Percentiles rank a stretch among this genome's conserved stretches.
These are phyloP conservation scores for Abrus precatorius DNA, from an alignment of 306 rosid species.

Conservation along the genomic window DNA sequence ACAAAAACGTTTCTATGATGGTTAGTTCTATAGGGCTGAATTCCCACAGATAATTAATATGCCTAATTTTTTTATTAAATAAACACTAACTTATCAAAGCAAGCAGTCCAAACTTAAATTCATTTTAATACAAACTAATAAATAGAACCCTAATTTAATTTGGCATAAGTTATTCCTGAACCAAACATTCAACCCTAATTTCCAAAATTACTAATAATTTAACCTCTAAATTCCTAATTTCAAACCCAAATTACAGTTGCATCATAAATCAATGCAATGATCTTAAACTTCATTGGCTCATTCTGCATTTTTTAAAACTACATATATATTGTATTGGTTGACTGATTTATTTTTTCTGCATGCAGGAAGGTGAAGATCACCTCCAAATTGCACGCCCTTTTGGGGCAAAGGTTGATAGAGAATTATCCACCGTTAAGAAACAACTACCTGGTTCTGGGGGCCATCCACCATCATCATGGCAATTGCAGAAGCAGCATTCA, in stretches of 20 bases:
- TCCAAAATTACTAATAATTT: neutral
- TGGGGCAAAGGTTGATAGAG: constrained; percentile 58
- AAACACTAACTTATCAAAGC: constrained; percentile 23
- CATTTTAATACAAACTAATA: constrained; percentile 21
- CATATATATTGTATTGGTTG: neutral
- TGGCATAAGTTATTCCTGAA: constrained; percentile 9
- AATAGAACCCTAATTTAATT: constrained; percentile 25
- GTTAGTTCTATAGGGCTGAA: neutral
- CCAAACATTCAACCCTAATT: neutral
- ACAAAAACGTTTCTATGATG: neutral
- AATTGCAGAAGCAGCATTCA: constrained; percentile 63
- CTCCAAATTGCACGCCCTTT: constrained; percentile 53
- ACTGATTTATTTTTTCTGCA: constrained; percentile 12
- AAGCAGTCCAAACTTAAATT: neutral
- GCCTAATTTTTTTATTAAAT: constrained; percentile 1
- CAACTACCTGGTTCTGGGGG: constrained; percentile 65
- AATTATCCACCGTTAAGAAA: constrained; percentile 62
- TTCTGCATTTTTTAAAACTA: neutral
- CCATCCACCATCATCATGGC: constrained; percentile 69
- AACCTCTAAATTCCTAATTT: constrained; percentile 4
- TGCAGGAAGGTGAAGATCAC: constrained; percentile 76
- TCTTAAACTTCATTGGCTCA: neutral
- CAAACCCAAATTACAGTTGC: neutral
- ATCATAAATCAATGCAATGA: constrained; percentile 1
- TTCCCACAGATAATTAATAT: neutral